Percentiles rank a stretch among this genome's conserved stretches.
Conservation (phyloP, 192 early-diverging fungal genomes). For the Mortierella hygrophila region DNA sequence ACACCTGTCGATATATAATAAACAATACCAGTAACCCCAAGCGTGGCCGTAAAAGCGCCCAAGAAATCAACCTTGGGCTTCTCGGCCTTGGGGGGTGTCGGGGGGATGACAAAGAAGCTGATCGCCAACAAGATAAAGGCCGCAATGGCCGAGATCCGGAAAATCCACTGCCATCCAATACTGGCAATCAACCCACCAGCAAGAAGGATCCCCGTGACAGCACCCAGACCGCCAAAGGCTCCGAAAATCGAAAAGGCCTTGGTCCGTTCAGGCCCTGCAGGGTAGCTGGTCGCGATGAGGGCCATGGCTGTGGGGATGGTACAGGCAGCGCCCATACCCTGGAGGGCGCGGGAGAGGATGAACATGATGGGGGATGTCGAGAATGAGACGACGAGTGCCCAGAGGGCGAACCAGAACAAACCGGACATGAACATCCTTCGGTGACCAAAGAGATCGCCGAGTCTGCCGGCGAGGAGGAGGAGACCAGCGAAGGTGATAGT, state of each 20-base stretch:
- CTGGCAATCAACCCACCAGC: conserved; percentile 46
- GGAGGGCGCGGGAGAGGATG: conserved; percentile 48
- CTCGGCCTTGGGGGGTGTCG: conserved; percentile 19
- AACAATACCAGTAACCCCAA: conserved; percentile 45
- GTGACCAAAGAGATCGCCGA: conserved; percentile 57
- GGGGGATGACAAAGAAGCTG: conserved; percentile 32
- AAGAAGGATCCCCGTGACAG: conserved; percentile 39
- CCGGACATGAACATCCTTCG: conserved; percentile 46
- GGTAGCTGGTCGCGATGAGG: conserved; percentile 45
- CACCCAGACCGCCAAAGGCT: conserved; percentile 49
- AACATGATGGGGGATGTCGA: conserved; percentile 45
- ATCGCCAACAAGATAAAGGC: conserved; percentile 24
- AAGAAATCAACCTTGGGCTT: conserved; percentile 49
- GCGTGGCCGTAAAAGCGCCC: conserved; percentile 37
- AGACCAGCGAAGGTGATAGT: conserved; percentile 50
- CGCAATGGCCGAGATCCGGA: conserved; percentile 48
- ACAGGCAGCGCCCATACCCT: conserved; percentile 45
- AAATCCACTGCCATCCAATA: conserved; percentile 59
- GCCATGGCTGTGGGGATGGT: conserved; percentile 52
- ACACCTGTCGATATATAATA: conserved; percentile 50
- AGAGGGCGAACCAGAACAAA: conserved; percentile 42
- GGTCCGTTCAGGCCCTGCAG: conserved; percentile 26
- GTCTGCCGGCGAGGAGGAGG: conserved; percentile 46
- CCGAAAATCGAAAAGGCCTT: conserved; percentile 44
- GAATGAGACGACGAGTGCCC: conserved; percentile 46